Evolutionary conservation across 305 asterid species (phyloP), one percentile per base, ranked within the genome.

Genomic region (Fraxinus latifolia): DNA sequence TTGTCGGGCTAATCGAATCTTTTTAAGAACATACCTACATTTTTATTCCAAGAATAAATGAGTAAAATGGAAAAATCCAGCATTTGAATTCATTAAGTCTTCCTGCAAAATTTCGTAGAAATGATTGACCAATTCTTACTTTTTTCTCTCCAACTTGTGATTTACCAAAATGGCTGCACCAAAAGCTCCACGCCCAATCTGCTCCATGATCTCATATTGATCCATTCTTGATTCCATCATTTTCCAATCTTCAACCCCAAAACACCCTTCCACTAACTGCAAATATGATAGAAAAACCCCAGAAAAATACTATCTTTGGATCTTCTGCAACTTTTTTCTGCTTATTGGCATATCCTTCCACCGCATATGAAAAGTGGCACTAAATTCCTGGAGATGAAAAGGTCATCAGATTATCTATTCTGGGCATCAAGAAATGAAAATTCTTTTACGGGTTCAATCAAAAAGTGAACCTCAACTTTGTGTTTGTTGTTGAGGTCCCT

Each of bases 121-220:
- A 47, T 14, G 58, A 47, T 42, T 42, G 0, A 55, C 11, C 58
- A 68, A 70, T 15, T 65, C 92, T 8, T 87, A 95, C 98, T 90
- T 95, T 84, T 94, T 94, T 86, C 88, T 94, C 82, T 92, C 98
- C 87, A 87, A 53, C 84, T 92, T 95, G 87, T 95, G 97, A 89
- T 93, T 91, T 85, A 93, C 99, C 85, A 95, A 84, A 90, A 95
- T 92, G 83, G 98, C 98, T 15, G 97, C 98, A 42, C 97, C 99
- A 89, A 95, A 95, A 84, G 99, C 98, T 58, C 99, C 98, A 82
- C 97, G 94, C 7, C 98, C 98, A 84, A 95, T 94, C 91, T 95
- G 99, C 92, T 95, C 99, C 98, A 95, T 94, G 90, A 95, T 91
- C 95, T 95, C 97, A 84, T 95, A 95, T 84, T 93, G 97, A 79